These are phyloP conservation scores for Candida wancherniae DNA, from an alignment of 805 yeast species.

Conservation along the genomic window DNA sequence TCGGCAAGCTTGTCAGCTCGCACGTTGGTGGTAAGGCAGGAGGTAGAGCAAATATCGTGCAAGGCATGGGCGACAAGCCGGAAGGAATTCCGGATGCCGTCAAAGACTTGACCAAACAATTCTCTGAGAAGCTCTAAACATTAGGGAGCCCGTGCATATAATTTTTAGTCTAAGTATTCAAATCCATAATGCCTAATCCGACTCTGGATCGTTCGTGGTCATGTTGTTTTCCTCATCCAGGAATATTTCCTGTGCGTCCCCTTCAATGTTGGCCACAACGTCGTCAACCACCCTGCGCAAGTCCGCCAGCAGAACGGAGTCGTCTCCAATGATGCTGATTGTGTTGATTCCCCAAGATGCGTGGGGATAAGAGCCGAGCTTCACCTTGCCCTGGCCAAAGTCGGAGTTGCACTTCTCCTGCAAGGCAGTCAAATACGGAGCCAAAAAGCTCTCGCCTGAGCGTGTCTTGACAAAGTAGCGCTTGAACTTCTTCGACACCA, in stretches of 20 bases:
- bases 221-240: slow-evolving; percentile 53
- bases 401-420: slow-evolving; percentile 38
- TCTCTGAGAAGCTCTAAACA: slow-evolving; percentile 51
- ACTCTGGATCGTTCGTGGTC: slow-evolving; percentile 22
- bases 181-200: background rate
- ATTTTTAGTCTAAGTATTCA: background rate
- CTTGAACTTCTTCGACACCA: slow-evolving; percentile 19
- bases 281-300: slow-evolving; percentile 44
- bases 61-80: slow-evolving; percentile 91
- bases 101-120: slow-evolving; percentile 56
- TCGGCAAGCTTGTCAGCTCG: slow-evolving; percentile 65
- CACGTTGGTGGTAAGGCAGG: slow-evolving; percentile 96
- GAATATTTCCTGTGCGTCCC: slow-evolving; percentile 53
- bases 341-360: slow-evolving; percentile 59
- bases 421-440: slow-evolving; percentile 52
- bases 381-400: slow-evolving; percentile 38
- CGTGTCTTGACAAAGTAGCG: slow-evolving; percentile 61
- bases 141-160: too few relatives aligned
- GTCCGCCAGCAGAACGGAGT: slow-evolving; percentile 20
- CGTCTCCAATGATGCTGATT: slow-evolving; percentile 66
- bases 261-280: slow-evolving; percentile 41
- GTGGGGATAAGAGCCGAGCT: slow-evolving; percentile 86
- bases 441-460: slow-evolving; percentile 61
- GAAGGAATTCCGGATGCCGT: slow-evolving; percentile 70
- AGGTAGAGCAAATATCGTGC: slow-evolving; percentile 94